phyloP scores from a whole-genome alignment of 768 basidiomycete species.

The Naganishia friedmannii region DNA sequence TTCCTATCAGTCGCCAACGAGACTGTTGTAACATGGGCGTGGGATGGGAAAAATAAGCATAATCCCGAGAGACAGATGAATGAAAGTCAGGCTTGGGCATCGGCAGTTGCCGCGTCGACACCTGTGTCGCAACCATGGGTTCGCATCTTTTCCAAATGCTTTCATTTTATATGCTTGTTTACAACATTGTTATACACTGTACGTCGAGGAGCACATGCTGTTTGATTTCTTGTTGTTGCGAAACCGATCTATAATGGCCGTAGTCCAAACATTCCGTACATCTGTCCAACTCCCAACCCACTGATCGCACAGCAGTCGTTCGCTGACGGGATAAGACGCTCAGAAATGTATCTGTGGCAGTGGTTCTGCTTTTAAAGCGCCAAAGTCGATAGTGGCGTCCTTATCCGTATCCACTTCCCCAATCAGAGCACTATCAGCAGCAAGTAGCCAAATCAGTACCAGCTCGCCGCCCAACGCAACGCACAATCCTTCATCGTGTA shows the following conservation, averaged over 20 bases:
- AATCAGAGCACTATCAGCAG: slow-evolving; percentile 51
- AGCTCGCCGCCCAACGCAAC: not conserved
- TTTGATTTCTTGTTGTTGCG: not conserved
- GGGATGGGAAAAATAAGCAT: not conserved
- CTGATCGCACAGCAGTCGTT: not conserved
- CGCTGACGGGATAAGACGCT: not conserved
- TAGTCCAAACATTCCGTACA: not conserved
- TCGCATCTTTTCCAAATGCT: not conserved
- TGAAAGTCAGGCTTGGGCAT: not conserved
- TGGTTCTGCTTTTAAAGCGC: slow-evolving; percentile 80
- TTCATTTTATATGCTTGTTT: slow-evolving; percentile 7
- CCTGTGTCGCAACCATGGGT: not conserved
- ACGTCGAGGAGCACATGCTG: not conserved
- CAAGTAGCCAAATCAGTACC: not conserved
- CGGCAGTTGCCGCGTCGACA: not conserved
- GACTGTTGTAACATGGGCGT: slow-evolving; percentile 8
- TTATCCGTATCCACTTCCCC: slow-evolving; percentile 61
- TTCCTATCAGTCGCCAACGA: not conserved
- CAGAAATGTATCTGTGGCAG: slow-evolving; percentile 55
- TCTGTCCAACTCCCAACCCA: too few relatives aligned
- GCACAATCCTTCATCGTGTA: not conserved
- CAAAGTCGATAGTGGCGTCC: slow-evolving; percentile 78
- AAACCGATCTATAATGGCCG: not conserved
- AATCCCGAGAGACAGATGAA: not conserved
- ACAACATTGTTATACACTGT: not conserved